Evolutionary conservation across 2,329 filamentous ascomycete genomes (phyloP).

Genomic region (Claviceps sp.): DNA sequence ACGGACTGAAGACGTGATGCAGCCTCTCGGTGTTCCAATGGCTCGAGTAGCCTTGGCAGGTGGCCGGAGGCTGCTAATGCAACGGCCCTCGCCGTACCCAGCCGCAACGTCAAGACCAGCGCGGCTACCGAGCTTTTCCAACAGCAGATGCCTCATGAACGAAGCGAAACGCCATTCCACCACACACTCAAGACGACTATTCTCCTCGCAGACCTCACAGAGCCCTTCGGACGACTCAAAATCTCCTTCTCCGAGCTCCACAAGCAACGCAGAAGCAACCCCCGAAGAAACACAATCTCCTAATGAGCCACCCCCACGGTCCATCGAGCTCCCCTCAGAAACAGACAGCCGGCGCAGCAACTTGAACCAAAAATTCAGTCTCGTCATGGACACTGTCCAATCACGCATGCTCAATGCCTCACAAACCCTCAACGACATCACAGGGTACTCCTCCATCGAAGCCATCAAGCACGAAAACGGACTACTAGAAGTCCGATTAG

Average conservation of each 20-base stretch:
- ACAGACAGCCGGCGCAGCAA: slow-evolving; percentile 20
- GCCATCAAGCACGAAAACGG: slow-evolving; percentile 68
- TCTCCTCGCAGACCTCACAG: slow-evolving; percentile 12
- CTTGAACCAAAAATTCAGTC: slow-evolving; percentile 21
- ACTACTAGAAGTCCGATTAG: slow-evolving; percentile 45
- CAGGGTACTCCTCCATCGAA: slow-evolving; percentile 88
- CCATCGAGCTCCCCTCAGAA: slow-evolving; percentile 18
- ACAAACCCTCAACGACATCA: slow-evolving; percentile 83
- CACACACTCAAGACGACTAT: slow-evolving; percentile 10
- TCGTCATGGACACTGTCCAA: slow-evolving; percentile 79
- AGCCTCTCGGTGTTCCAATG: slow-evolving; percentile 20
- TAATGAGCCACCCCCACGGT: neutral
- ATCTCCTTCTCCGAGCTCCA: neutral
- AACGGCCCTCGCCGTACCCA: slow-evolving; percentile 1
- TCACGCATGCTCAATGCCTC: slow-evolving; percentile 73
- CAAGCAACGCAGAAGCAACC: neutral
- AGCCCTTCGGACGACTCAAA: slow-evolving; percentile 10
- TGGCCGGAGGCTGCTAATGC: slow-evolving; percentile 13
- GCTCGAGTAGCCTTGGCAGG: slow-evolving; percentile 18
- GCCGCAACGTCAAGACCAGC: neutral
- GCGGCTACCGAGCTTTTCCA: neutral
- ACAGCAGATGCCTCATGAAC: slow-evolving; percentile 1
- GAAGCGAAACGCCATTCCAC: neutral
- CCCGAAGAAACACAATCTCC: slow-evolving; percentile 1
- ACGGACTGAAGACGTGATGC: slow-evolving; percentile 14